phyloP scores from a whole-genome alignment of 768 basidiomycete genomes.

The Leccinellum luteum region DNA sequence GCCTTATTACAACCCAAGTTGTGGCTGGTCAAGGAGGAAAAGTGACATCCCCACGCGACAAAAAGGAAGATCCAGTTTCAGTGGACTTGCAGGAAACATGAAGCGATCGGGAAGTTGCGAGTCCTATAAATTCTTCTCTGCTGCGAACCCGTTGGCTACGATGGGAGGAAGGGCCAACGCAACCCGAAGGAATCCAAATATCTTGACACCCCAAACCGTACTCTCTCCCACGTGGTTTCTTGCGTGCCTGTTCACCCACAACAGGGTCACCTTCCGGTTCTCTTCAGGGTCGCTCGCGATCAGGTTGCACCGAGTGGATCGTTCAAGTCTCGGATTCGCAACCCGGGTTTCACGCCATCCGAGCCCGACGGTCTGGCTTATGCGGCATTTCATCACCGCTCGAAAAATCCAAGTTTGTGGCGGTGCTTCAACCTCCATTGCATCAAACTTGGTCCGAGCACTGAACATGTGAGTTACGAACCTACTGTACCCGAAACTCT shows the following conservation, averaged over 20 bases:
- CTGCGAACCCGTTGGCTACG: constrained; percentile 9
- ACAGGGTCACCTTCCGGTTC: constrained; percentile 9
- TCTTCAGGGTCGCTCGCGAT: constrained; percentile 11
- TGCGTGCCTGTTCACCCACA: constrained; percentile 21
- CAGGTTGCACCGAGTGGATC: constrained; percentile 13
- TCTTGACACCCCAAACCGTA: constrained; percentile 18
- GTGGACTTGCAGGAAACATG: constrained; percentile 7
- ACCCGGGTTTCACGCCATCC: constrained; percentile 10
- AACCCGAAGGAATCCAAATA: constrained; percentile 9
- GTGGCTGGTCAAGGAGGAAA: constrained; percentile 2
- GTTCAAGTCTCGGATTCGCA: constrained; percentile 5
- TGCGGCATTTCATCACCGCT: neutral
- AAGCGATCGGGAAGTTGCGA: constrained; percentile 23
- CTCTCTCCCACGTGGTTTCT: constrained; percentile 26
- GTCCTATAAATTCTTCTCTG: constrained; percentile 10
- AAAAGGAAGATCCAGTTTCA: constrained; percentile 15
- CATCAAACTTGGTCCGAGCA: constrained; percentile 1
- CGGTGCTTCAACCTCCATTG: constrained; percentile 4
- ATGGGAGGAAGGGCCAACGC: constrained; percentile 16
- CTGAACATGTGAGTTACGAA: constrained; percentile 1
- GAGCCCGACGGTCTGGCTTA: constrained; percentile 1
- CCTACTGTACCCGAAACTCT: constrained; percentile 18
- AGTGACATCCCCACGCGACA: constrained; percentile 10
- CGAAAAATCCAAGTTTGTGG: constrained; percentile 1
- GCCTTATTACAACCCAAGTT: neutral